These are phyloP conservation scores for Penicillium thymicola DNA, from an alignment of 2,329 filamentous ascomycete genomes.

Conservation along the genomic window DNA sequence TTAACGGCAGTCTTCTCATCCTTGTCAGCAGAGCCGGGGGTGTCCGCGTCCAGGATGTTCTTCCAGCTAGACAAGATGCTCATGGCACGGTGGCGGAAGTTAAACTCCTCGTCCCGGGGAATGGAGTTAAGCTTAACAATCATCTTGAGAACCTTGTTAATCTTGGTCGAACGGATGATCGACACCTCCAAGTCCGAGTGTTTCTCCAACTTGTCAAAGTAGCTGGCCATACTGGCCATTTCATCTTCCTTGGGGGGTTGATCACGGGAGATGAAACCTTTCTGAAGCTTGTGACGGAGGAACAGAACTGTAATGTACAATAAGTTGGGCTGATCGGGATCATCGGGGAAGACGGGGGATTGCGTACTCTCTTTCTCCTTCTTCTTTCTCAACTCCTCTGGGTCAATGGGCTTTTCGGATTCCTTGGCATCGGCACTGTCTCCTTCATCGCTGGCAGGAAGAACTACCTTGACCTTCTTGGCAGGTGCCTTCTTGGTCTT, in stretches of 20 bases:
- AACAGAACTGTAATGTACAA: conserved; percentile 65
- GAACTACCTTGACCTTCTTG: conserved; percentile 46
- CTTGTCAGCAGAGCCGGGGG: conserved; percentile 40
- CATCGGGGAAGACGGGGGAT: not conserved
- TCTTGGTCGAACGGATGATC: conserved; percentile 89
- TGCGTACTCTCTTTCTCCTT: conserved; percentile 56
- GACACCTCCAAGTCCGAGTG: conserved; percentile 78
- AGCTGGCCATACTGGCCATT: conserved; percentile 45
- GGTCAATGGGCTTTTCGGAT: conserved; percentile 53
- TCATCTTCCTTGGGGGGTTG: conserved; percentile 76
- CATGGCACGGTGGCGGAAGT: conserved; percentile 82
- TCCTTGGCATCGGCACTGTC: conserved; percentile 53
- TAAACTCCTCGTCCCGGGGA: conserved; percentile 81
- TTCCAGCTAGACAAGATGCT: conserved; percentile 85
- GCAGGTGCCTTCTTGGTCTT: conserved; percentile 56
- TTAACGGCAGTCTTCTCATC: conserved; percentile 48
- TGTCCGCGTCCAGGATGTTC: conserved; percentile 67
- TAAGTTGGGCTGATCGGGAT: conserved; percentile 1
- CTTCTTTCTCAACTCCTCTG: conserved; percentile 54
- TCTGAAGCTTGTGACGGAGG: conserved; percentile 89
- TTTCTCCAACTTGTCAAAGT: conserved; percentile 69
- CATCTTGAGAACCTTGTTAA: conserved; percentile 96
- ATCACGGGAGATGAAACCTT: conserved; percentile 83
- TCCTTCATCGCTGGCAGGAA: conserved; percentile 55
- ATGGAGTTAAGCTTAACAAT: conserved; percentile 85